phyloP scores from a whole-genome alignment of 768 basidiomycete species.

The Collybiopsis luxurians region DNA sequence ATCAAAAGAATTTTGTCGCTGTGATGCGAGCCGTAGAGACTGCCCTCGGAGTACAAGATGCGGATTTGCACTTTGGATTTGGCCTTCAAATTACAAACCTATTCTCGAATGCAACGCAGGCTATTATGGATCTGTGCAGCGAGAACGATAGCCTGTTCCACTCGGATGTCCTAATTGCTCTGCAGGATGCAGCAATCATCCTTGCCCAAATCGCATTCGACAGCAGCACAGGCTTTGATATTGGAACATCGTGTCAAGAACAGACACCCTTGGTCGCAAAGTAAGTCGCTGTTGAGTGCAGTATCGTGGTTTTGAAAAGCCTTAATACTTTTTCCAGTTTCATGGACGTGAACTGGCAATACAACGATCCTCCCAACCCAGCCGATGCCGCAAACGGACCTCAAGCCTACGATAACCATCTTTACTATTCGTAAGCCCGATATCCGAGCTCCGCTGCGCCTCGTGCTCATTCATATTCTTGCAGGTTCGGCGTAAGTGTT shows the following conservation, averaged over 20 bases:
- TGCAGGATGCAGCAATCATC: constrained; percentile 36
- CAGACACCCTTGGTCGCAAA: constrained; percentile 30
- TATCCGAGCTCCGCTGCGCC: too few relatives aligned
- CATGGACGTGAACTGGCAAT: constrained; percentile 82
- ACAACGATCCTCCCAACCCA: constrained; percentile 67
- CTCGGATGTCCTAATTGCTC: constrained; percentile 23
- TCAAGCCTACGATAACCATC: constrained; percentile 74
- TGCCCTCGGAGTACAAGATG: constrained; percentile 50
- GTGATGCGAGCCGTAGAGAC: constrained; percentile 66
- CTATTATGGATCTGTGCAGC: not conserved
- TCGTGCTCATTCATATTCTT: constrained; percentile 8
- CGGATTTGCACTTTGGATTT: not conserved
- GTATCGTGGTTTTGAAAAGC: not conserved
- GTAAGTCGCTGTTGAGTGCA: constrained; percentile 22
- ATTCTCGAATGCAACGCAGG: constrained; percentile 1
- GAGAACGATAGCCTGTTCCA: constrained; percentile 18
- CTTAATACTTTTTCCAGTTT: constrained; percentile 46
- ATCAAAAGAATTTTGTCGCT: constrained; percentile 67
- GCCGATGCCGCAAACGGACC: constrained; percentile 66
- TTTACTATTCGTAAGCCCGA: constrained; percentile 65
- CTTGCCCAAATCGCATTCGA: constrained; percentile 28
- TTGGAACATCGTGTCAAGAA: not conserved
- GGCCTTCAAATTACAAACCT: constrained; percentile 17
- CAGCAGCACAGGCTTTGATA: constrained; percentile 5
- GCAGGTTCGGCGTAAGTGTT: constrained; percentile 55